phyloP scores from a whole-genome alignment of 306 rosid genomes.

The Carpinus viminea region DNA sequence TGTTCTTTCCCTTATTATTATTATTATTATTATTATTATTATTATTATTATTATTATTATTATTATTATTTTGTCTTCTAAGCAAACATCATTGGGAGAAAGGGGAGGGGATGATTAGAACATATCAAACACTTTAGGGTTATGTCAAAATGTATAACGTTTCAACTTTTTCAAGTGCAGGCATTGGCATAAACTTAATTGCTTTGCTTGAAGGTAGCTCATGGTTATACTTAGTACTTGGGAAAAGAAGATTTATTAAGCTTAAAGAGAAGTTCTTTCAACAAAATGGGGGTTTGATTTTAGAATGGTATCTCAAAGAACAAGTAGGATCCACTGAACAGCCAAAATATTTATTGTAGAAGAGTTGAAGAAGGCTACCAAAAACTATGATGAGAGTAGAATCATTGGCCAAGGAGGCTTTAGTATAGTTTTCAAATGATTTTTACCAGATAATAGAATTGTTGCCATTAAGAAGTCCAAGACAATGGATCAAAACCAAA shows the following conservation, averaged over 20 bases:
- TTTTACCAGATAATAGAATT: not conserved
- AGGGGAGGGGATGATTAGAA: no score
- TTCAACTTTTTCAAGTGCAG: not conserved
- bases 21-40: no score
- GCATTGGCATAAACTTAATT: not conserved
- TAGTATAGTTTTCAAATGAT: constrained; percentile 16
- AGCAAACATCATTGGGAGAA: no score
- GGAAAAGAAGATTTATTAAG: not conserved
- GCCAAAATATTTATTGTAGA: constrained; percentile 7
- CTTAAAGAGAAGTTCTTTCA: not conserved
- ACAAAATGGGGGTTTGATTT: constrained; percentile 4
- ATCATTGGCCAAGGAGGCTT: constrained; percentile 24
- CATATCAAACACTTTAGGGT: not conserved
- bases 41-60: no score
- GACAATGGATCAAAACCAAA: constrained; percentile 4
- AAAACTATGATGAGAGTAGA: constrained; percentile 5
- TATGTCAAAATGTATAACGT: not conserved
- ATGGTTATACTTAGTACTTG: no score
- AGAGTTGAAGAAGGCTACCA: constrained; percentile 17
- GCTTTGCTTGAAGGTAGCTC: no score
- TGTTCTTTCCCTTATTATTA: no score
- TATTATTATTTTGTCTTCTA: no score
- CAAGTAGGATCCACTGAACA: not conserved
- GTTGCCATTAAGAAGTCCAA: constrained; percentile 20
- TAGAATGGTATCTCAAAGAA: not conserved